Base-by-base conservation (phyloP, 345 rosid genomes). In the Kandelia obovata region DNA sequence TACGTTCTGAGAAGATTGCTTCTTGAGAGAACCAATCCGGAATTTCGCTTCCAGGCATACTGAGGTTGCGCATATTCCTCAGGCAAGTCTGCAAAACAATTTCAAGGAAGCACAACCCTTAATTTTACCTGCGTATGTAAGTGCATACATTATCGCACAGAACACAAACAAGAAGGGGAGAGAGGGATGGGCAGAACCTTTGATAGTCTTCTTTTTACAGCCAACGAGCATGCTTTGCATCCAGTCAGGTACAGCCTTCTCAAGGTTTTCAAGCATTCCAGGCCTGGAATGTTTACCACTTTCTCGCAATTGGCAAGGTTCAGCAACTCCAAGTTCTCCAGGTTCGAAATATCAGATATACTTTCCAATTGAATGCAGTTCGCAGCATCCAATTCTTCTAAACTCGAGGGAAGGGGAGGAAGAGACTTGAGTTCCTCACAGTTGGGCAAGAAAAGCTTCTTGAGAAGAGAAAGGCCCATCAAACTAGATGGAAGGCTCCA, bases 11-110 rank as follows among this genome's bases (percentile, higher is more conserved):
- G 53, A 71, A 85, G 1, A 19, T 67, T 23, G 23, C 56, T 9
- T 78, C 83, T 49, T 71, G 83, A 34, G 77, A 56, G 69, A 86
- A 83, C 93, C 93, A 90, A 53, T 68, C 58, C 8, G 94, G 94
- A 49, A 84, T 64, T 43, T 62, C 74, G 60, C 83, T 82, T 61
- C 92, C 94, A 17, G 94, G 92, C 63, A 90, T 63, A 65, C 88
- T 84, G 37, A 85, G 73, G 73, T 75, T 59, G 69, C 32, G 43
- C 37, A 88, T 32, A 61, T 74, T 71, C 79, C 73, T 88, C 70
- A 88, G 35, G 68, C 58, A 71, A 64, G 61, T 89, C 91, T 88
- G 77, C 67, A 63, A 10, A 55, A 55, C 27, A 55, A 55, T 21
- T 11, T 23, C 46, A 10, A 55, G 25, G 20, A 39, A 51, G 7